Base-by-base conservation (phyloP, 371 early-diverging fungal genomes). In the Actinomortierella wolfii region DNA sequence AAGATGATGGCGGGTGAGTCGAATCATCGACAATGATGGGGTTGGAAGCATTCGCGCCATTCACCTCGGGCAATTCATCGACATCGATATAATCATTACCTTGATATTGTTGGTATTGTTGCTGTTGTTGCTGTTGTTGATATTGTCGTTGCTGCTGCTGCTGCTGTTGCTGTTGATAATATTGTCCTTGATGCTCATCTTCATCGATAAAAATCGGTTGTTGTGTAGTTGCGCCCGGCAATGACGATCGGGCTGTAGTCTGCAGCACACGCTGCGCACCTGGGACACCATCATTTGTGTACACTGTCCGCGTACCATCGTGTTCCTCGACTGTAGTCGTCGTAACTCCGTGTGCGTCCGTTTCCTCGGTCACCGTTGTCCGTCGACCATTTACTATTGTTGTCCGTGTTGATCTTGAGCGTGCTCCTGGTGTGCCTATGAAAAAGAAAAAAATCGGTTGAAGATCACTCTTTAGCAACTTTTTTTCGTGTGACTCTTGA, bases 311-410 rank as follows among this genome's bases (percentile, higher is more conserved):
- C 8, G 62, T 62, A 0, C 73, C 73, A 44, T 71, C 67, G 0
- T 62, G 60, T 0, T 65, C 62, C 26, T 71, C 66, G 24, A 54
- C 50, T 0, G 67, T 71, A 14, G 45, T 66, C n/a, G 63, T 71
- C 6, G 66, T 71, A 23, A 65, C 56, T 13, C 73, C 73, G 23
- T 61, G 56, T 3, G 57, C 56, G 44, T 71, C 73, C 17, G 62
- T 66, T 7, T 62, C 63, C 18, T 71, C 73, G 11, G 73, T 71
- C 17, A 71, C 49, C 0, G 73, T 71, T 14, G 73, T 71, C 28
- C 59, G 73, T 17, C 34, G 28, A 26, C 73, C 73, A 23, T 71
- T 71, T 41, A 66, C 67, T 5, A 62, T 41, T n/a, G 73, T 71
- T 7, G 73, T 71, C 44, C 26, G 57, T 8, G 71, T 61, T 6